Evolutionary conservation across 1,284 basidiomycete species (phyloP).

Genomic region (Ceratobasidium sp.): DNA sequence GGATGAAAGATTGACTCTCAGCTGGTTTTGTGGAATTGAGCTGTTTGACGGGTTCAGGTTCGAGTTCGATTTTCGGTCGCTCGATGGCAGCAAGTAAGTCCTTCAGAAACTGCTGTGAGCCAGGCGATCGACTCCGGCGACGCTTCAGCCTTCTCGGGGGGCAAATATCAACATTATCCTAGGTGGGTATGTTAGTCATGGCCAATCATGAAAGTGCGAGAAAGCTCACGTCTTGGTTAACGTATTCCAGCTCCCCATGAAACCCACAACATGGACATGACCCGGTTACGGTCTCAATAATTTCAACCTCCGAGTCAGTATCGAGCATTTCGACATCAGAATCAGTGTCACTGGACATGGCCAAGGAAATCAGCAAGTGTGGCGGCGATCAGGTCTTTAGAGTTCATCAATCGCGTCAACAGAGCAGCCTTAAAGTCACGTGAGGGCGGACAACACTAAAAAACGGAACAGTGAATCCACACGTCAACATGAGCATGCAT

Average conservation of each 20-base stretch:
- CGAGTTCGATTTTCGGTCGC: not conserved
- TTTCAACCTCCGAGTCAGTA: conserved; percentile 8
- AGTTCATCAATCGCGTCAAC: no score
- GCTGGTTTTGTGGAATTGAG: not conserved
- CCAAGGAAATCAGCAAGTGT: not conserved
- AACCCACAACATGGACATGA: conserved; percentile 18
- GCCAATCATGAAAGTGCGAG: not conserved
- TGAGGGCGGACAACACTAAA: no score
- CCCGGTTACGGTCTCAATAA: not conserved
- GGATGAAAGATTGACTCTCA: not conserved
- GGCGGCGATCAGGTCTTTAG: no score
- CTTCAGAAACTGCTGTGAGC: not conserved
- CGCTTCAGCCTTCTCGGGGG: not conserved
- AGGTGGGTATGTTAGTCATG: not conserved
- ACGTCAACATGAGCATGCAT: no score
- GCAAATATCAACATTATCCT: not conserved
- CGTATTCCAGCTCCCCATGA: conserved; percentile 9
- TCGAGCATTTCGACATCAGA: not conserved
- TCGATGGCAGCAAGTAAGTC: no score
- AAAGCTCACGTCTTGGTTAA: conserved; percentile 1
- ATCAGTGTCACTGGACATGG: not conserved
- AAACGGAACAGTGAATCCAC: no score
- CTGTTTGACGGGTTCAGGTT: conserved; percentile 1
- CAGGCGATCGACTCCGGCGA: not conserved
- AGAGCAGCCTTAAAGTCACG: no score